Conservation (phyloP, 2,329 filamentous ascomycete genomes). For the Cladosporium velox region DNA sequence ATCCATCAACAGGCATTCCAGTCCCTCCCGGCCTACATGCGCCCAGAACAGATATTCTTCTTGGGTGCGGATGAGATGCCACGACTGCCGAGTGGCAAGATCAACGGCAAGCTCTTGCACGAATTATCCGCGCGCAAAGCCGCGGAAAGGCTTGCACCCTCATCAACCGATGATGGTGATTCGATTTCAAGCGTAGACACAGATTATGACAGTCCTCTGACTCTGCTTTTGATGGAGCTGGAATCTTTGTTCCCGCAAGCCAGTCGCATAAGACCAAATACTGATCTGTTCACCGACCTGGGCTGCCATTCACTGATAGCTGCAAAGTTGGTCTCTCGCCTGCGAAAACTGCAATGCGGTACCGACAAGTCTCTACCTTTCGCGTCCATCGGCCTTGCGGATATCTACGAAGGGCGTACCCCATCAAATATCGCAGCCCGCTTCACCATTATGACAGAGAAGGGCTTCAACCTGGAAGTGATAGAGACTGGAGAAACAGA, state of each 20-base stretch:
- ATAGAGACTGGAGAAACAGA: conserved; percentile 20
- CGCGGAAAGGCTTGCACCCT: conserved; percentile 14
- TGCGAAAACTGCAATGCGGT: conserved; percentile 22
- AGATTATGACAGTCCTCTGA: conserved; percentile 19
- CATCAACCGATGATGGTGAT: neutral
- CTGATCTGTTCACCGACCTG: conserved; percentile 69
- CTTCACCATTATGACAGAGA: conserved; percentile 20
- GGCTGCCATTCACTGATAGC: conserved; percentile 77
- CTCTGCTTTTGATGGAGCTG: conserved; percentile 22
- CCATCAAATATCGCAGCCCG: conserved; percentile 27
- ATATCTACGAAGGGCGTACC: conserved; percentile 31
- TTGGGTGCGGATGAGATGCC: conserved; percentile 28
- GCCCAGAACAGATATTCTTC: conserved; percentile 29
- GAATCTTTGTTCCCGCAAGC: conserved; percentile 48
- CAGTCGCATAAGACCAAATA: conserved; percentile 46
- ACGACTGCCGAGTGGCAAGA: conserved; percentile 31
- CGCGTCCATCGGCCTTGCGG: conserved; percentile 31
- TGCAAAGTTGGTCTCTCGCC: conserved; percentile 29
- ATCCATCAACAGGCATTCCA: conserved; percentile 26
- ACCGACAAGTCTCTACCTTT: conserved; percentile 25
- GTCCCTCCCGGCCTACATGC: conserved; percentile 31
- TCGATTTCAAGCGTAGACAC: neutral
- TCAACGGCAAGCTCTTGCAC: conserved; percentile 30
- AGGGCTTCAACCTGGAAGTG: conserved; percentile 21
- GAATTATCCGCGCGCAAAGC: conserved; percentile 27